Conservation (phyloP, 176 grass and related monocot genomes). For the Eragrostis curvula region DNA sequence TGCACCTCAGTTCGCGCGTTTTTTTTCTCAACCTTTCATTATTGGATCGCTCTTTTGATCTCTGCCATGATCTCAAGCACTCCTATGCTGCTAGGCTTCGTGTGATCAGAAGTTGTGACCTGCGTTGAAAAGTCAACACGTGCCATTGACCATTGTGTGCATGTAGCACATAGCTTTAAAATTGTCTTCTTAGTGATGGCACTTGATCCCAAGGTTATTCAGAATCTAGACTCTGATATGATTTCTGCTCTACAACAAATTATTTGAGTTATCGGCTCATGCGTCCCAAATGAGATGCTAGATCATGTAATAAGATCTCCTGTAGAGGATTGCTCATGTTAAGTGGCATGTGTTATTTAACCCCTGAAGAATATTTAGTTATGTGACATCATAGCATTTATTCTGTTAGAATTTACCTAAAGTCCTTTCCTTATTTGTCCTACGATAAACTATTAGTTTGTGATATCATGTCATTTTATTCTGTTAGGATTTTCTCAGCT, state of each 20-base stretch:
- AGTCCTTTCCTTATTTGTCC: slow-evolving; percentile 1
- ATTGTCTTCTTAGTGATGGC: not conserved
- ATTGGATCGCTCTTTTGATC: not conserved
- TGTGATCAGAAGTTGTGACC: not conserved
- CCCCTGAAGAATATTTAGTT: not conserved
- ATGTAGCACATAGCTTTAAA: not conserved
- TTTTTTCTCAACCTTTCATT: not conserved
- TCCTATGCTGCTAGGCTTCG: not conserved
- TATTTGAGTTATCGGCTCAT: not conserved
- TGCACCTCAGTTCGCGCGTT: slow-evolving; percentile 13
- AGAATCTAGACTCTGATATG: not conserved
- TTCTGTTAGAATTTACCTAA: not conserved
- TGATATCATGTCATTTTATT: slow-evolving; percentile 12
- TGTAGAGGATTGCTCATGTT: not conserved
- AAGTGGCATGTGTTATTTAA: not conserved
- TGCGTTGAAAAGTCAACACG: not conserved
- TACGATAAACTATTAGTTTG: not conserved
- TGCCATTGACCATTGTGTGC: not conserved
- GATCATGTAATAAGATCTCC: not conserved
- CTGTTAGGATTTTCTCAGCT: not conserved
- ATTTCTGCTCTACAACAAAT: not conserved
- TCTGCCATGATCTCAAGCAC: not conserved
- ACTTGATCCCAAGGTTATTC: not conserved
- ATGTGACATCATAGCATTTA: slow-evolving; percentile 1
- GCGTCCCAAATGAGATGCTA: not conserved